Base-by-base conservation (phyloP, 2,329 filamentous ascomycete species). In the Trichoderma cornu-damae region DNA sequence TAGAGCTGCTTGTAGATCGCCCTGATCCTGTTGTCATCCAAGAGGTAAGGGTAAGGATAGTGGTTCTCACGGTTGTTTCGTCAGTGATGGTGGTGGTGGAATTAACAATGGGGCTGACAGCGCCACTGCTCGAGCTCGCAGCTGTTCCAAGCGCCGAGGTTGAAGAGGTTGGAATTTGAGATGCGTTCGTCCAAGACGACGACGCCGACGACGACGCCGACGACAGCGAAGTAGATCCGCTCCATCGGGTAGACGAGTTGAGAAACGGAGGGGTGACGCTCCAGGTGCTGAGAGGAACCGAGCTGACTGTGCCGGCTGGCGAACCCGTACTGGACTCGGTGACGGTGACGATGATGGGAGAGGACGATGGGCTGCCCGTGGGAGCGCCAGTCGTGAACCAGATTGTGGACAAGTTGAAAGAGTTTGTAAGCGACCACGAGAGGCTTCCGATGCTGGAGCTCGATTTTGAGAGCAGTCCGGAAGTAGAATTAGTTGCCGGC, bases 21-120 rank as follows among this genome's bases (percentile, higher is more conserved):
- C 51, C 34, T 3, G 52, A n/a, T n/a, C 52, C 57, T 32, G 56
- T 58, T 16, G 53, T 52, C n/a, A 58, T 12, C 58, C 48, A 57
- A 9, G 54, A 58, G 26, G 58, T 60, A 18, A 59, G 37, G 26
- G 58, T 60, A 18, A 59, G 37, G 2, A 52, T 40, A 14, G 47
- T 57, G 18, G 58, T 59, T 34, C 53, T 40, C 7, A 53, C 48
- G 2, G 22, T 43, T 4, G 58, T 53, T 9, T 24, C 37, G 16
- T 28, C 37, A 5, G 58, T 58, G 14, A 58, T 6, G 3, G 46
- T 58, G 3, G 46, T 58, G 3, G 53, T 42, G 2, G 54, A 20
- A 16, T 30, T 54, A 6, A 53, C 37, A 12, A 48, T 18, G 1
- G 58, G 53, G 20, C 49, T 28, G 9, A 26, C 16, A 7, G 28